Evolutionary conservation across 768 basidiomycete genomes (phyloP), one percentile per base, ranked within the genome.

Genomic region (Royoungia palumana): DNA sequence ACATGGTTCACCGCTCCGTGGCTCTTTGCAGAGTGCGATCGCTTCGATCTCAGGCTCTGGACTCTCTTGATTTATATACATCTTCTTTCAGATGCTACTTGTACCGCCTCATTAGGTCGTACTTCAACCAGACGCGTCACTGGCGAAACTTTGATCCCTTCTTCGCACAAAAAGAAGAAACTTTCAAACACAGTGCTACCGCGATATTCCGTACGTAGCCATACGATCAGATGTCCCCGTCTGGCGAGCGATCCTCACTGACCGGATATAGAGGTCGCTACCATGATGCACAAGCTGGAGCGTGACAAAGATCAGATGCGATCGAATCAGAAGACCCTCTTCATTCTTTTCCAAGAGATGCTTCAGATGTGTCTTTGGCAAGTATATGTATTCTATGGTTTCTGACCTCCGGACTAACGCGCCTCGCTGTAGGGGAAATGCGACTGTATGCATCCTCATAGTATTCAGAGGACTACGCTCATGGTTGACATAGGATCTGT

Each of bases 1-100:
- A 88, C 86, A 0, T 99, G 95, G 95, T 93, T 91, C 63, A 87
- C 81, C 8, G 82, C 89, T 6, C 91, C 94, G 2, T 99, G 95
- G 95, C 76, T 99, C n/a, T 97, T 77, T 65, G 92, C 93, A 48
- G 95, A 97, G 85, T 96, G 72, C 56, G 87, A 32, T 64, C 36
- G 4, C 41, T 35, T 4, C 17, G 13, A 20, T 32, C 14, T 32
- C 32, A 5, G 32, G 32, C 14, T 32, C 32, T 14, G 32, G 32
- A 28, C 12, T 28, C 28, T 32, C 14, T 14, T 32, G 32, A 32
- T 16, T 14, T 32, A 8, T n/a, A n/a, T n/a, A n/a, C n/a, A n/a
- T 11, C 2, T 43, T 34, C 16, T 36, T 41, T 47, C 51, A 89
- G 87, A 65, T 89, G 87, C 52, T 89, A 89, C 58, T 61, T 89